phyloP scores from a whole-genome alignment of 2,329 filamentous ascomycete genomes.

The Cladophialophora exuberans region DNA sequence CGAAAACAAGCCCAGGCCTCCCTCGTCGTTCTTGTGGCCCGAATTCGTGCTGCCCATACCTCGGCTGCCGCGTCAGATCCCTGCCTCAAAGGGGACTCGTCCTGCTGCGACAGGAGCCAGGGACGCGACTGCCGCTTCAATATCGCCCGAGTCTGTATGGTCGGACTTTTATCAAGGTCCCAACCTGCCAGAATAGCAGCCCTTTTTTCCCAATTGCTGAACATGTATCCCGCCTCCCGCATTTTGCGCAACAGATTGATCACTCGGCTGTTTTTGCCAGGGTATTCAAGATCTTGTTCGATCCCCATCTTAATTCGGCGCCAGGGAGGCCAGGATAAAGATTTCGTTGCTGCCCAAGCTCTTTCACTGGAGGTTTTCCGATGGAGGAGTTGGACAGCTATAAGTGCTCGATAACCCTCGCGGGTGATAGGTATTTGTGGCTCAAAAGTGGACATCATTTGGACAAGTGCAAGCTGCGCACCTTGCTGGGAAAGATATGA shows the following conservation, averaged over 20 bases:
- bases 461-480: conserved; percentile 61
- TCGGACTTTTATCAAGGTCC: conserved; percentile 66
- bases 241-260: conserved; percentile 59
- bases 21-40: conserved; percentile 61
- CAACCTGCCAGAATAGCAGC: conserved; percentile 61
- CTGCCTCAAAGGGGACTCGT: conserved; percentile 7
- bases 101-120: conserved; percentile 32
- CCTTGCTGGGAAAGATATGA: conserved; percentile 55
- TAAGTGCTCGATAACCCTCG: conserved; percentile 60
- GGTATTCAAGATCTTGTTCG: conserved; percentile 59
- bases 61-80: conserved; percentile 33
- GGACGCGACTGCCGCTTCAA: conserved; percentile 34
- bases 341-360: conserved; percentile 62
- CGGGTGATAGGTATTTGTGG: conserved; percentile 61
- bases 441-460: conserved; percentile 58
- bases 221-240: conserved; percentile 62
- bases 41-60: conserved; percentile 62
- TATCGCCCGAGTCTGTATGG: conserved; percentile 61
- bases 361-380: conserved; percentile 59
- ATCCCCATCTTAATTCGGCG: conserved; percentile 64
- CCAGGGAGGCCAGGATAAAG: conserved; percentile 67
- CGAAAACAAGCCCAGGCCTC: conserved; percentile 69
- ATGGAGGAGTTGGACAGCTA: conserved; percentile 60
- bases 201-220: conserved; percentile 56
- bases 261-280: conserved; percentile 62